Evolutionary conservation across 768 basidiomycete genomes (phyloP).

Genomic region (Hygrophorus pudorinus): DNA sequence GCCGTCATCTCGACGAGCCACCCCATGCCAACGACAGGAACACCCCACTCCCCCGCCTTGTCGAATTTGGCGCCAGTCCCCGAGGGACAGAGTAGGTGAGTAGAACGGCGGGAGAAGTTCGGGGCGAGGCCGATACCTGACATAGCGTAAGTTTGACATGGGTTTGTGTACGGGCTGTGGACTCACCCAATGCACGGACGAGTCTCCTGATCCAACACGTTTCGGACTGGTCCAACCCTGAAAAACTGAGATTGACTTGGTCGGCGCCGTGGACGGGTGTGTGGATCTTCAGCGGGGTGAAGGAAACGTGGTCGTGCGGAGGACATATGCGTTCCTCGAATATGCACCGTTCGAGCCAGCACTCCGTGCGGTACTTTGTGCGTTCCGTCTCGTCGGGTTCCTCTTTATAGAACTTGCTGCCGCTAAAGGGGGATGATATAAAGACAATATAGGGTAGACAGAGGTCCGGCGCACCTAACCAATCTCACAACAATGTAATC

Average conservation of each 20-base stretch:
- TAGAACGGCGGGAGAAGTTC: conserved; percentile 57
- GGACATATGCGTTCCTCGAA: conserved; percentile 63
- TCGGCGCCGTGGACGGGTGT: conserved; percentile 51
- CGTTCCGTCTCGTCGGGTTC: conserved; percentile 40
- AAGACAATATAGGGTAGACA: not conserved
- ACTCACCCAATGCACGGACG: conserved; percentile 54
- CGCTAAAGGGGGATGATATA: conserved; percentile 30
- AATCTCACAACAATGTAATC: conserved; percentile 65
- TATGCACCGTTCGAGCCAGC: conserved; percentile 86
- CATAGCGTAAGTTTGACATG: conserved; percentile 18
- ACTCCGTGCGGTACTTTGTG: conserved; percentile 73
- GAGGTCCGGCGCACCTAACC: conserved; percentile 42
- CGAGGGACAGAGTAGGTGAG: conserved; percentile 74
- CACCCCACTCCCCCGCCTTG: conserved; percentile 71
- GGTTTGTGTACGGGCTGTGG: not conserved
- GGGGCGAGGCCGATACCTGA: conserved; percentile 46
- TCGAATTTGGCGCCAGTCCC: conserved; percentile 64
- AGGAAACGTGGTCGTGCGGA: conserved; percentile 59
- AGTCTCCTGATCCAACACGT: conserved; percentile 57
- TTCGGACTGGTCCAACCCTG: conserved; percentile 67
- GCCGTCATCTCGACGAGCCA: conserved; percentile 61
- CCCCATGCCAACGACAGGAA: conserved; percentile 56
- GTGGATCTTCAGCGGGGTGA: conserved; percentile 49
- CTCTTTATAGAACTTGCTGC: conserved; percentile 53
- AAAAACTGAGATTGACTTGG: conserved; percentile 51